These are phyloP conservation scores for Xylariaceae sp. DNA, from an alignment of 2,329 filamentous ascomycete genomes.

Conservation along the genomic window DNA sequence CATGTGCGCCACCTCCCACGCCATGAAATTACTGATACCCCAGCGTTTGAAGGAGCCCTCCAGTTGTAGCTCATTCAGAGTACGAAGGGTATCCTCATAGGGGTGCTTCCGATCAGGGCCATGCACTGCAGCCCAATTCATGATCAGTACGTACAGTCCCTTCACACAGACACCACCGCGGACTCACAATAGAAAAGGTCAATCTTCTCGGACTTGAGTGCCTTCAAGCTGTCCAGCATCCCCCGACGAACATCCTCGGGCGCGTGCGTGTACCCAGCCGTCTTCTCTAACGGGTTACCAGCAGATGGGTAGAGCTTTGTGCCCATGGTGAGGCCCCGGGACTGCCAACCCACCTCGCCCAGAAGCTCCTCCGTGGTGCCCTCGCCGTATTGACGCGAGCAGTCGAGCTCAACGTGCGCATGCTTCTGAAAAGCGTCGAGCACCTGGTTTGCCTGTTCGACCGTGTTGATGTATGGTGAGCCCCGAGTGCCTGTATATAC, in stretches of 20 bases:
- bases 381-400: conserved; percentile 59
- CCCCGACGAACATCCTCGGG: conserved; percentile 23
- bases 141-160: too few species aligned
- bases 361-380: conserved; percentile 58
- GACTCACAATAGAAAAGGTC: background rate
- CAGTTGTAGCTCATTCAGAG: too few species aligned
- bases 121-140: too few species aligned
- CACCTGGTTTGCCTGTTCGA: conserved; percentile 36
- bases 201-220: too few species aligned
- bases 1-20: too few species aligned
- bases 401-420: conserved; percentile 62
- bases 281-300: conserved; percentile 1
- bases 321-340: conserved; percentile 35
- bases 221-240: conserved; percentile 29
- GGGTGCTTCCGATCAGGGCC: too few species aligned
- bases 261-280: conserved; percentile 16
- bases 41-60: too few species aligned
- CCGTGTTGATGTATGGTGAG: conserved; percentile 11
- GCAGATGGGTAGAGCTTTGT: conserved; percentile 32
- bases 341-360: conserved; percentile 32
- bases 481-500: too few species aligned
- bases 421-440: conserved; percentile 61
- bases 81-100: too few species aligned
- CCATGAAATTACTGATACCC: too few species aligned
- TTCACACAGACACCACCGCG: too few species aligned